A percentile compares a stretch with the other conserved stretches of the same genome.
phyloP scores from a whole-genome alignment of 345 rosid genomes.

The Salix caprea region DNA sequence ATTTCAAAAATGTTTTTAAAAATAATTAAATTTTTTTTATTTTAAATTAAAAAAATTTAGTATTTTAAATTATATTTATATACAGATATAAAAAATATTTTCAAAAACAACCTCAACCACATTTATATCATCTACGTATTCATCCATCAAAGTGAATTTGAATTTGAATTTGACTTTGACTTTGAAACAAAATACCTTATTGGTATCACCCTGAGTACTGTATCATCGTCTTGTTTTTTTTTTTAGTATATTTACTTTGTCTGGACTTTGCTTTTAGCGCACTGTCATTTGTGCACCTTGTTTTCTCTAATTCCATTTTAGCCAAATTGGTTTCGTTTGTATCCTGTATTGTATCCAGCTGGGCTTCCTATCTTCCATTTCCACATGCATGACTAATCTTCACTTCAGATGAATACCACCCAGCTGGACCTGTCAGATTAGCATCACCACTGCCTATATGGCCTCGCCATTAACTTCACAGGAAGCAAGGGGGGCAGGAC shows the following conservation, averaged over 20 bases:
- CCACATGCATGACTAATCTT: neutral
- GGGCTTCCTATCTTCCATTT: neutral
- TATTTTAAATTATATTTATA: no score
- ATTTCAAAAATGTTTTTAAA: no score
- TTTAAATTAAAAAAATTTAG: no score
- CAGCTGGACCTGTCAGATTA: neutral
- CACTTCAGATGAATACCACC: neutral
- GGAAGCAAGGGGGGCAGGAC: neutral
- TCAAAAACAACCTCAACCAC: no score
- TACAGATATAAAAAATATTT: no score
- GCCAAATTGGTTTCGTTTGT: neutral
- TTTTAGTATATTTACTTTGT: no score
- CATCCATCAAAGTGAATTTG: constrained; percentile 39
- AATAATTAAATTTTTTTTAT: no score
- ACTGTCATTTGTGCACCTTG: no score
- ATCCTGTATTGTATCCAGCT: no score
- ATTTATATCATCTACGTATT: constrained; percentile 24
- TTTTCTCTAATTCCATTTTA: no score
- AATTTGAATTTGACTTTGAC: neutral
- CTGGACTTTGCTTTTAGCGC: no score
- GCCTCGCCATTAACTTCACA: neutral
- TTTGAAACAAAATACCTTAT: constrained; percentile 6
- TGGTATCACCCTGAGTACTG: neutral
- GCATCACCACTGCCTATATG: neutral
- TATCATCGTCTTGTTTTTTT: no score